Evolutionary conservation across 2,329 filamentous ascomycete species (phyloP).

Genomic region (Trichoderma harzianum): DNA sequence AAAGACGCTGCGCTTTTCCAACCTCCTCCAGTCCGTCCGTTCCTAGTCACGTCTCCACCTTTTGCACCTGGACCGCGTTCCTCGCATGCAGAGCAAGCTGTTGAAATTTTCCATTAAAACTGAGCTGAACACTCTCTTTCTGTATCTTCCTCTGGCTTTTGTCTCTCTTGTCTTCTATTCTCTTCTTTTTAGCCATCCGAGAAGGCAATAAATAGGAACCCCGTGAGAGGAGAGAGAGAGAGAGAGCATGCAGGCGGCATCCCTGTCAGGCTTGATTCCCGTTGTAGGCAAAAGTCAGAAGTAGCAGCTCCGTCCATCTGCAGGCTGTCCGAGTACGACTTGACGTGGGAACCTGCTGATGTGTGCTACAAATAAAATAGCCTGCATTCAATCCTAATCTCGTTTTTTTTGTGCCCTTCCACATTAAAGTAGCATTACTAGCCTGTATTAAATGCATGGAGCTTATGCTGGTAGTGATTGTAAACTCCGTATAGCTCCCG

Average conservation of each 20-base stretch:
- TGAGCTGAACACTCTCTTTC: background rate
- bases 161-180: background rate
- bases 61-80: slow-evolving; percentile 16
- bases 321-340: background rate
- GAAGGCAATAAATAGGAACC: background rate
- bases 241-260: background rate
- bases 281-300: background rate
- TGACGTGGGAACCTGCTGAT: background rate
- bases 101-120: background rate
- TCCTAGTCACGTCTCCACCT: slow-evolving; percentile 20
- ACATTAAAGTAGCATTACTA: background rate
- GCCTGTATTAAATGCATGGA: background rate
- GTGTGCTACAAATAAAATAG: background rate
- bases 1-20: slow-evolving; percentile 6
- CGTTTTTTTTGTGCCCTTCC: background rate
- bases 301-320: background rate
- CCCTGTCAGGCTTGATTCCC: slow-evolving; percentile 9
- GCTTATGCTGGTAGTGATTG: background rate
- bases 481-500: background rate
- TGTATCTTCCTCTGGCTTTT: background rate
- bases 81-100: slow-evolving; percentile 2
- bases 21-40: background rate
- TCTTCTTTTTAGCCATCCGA: background rate
- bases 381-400: background rate
- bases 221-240: background rate